Percentiles rank a stretch among this genome's conserved stretches.
phyloP scores from a whole-genome alignment of 164 flowering plant species.

The Dillenia suffruticosa region DNA sequence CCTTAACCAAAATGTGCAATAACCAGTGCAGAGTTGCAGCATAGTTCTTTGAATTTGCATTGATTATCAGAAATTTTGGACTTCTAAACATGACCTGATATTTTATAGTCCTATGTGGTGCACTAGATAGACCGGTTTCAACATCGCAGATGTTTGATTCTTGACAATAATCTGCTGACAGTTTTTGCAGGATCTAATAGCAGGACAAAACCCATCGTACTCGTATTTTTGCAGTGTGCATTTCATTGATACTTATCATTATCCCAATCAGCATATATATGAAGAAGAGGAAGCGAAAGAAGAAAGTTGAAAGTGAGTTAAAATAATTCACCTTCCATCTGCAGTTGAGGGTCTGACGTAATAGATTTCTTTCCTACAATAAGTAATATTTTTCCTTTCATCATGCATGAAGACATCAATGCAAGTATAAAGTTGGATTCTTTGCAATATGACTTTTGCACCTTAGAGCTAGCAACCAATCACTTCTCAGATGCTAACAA shows the following conservation, averaged over 20 bases:
- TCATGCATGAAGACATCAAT: neutral
- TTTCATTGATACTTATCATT: neutral
- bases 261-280: neutral
- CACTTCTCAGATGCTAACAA: slow-evolving; percentile 9
- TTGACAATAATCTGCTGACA: neutral
- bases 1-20: no score
- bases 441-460: slow-evolving; percentile 5
- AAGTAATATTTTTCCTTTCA: no score
- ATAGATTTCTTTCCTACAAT: neutral
- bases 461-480: neutral
- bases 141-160: neutral
- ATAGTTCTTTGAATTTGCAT: no score
- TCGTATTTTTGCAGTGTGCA: neutral
- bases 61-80: no score
- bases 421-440: neutral
- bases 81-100: no score
- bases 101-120: neutral
- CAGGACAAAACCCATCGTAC: neutral
- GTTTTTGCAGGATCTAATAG: neutral
- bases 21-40: no score
- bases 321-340: no score
- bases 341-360: neutral
- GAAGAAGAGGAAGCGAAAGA: slow-evolving; percentile 1
- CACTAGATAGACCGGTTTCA: neutral
- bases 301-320: neutral